Base-by-base conservation (phyloP, 1,284 basidiomycete genomes). In the Bjerkandera adusta region DNA sequence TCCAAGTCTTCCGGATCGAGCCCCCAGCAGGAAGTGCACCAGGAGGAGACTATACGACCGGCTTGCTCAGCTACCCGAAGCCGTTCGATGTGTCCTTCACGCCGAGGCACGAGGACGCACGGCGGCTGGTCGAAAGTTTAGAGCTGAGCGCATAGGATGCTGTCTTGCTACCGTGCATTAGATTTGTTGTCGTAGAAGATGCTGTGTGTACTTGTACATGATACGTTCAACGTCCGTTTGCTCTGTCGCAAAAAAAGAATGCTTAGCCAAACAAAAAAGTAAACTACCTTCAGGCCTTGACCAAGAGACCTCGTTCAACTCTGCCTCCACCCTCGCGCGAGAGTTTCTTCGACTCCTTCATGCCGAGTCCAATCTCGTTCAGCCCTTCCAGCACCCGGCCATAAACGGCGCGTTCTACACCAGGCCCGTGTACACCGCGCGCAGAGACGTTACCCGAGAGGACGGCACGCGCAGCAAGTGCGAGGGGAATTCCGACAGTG, bases 401-500 rank as follows among this genome's bases (percentile, higher is more conserved):
- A 66, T 83, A 91, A 15, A 93, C 68, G 18, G 71, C 75, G 48
- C 61, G 58, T 47, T 73, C 70, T 55, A 80, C 77, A 20, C 68
- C 69, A 1, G 89, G 89, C 1, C 85, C 84, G 21, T 65, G 69
- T 5, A 92, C 91, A 8, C 89, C 89, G 26, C 82, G 65, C 34
- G 71, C 64, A 3, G 57, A 49, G 5, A 89, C 77, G 25, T 70
- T 68, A 1, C 88, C 89, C 62, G 93, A 87, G 18, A 89, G 66
- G 2, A 95, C 75, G 15, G 76, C 70, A 55, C 87, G 64, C 1
- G 90, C 81, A 1, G 91, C 90, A 59, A 93, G 78, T 2, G 85
- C 92, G 13, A 92, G 78, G 0, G 92, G 92, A 33, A 92, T 68
- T 6, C 94, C 94, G 11, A 97, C 94, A 1, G 89, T 91, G 37